Percentiles rank a stretch among this genome's conserved stretches.
These are phyloP conservation scores for Borovskyia barvae DNA, from an alignment of 208 protist genomes.

Conservation along the genomic window DNA sequence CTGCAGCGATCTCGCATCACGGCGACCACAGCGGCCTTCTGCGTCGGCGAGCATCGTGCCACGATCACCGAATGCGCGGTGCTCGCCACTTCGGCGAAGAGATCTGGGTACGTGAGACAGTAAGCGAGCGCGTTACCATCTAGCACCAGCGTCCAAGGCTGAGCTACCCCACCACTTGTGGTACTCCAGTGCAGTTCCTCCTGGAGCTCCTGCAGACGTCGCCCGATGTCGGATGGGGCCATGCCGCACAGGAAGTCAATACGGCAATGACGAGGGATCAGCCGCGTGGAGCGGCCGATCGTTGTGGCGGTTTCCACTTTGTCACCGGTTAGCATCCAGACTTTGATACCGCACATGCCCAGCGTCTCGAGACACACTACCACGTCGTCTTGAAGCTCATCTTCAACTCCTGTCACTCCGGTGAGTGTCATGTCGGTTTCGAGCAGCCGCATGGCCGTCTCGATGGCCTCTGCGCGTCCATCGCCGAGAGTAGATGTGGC, in stretches of 20 bases:
- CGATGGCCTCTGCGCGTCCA: constrained; percentile 52
- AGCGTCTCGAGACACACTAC: constrained; percentile 94
- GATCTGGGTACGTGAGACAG: constrained; percentile 44
- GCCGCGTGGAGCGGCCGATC: constrained; percentile 91
- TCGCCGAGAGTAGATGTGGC: constrained; percentile 55
- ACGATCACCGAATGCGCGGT: constrained; percentile 92
- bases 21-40: constrained; percentile 96
- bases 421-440: constrained; percentile 91
- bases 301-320: constrained; percentile 97
- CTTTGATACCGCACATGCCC: constrained; percentile 96
- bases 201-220: constrained; percentile 39
- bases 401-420: constrained; percentile 97
- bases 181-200: constrained; percentile 23
- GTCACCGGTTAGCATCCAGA: constrained; percentile 99
- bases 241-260: constrained; percentile 54
- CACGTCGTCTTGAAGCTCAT: constrained; percentile 96
- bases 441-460: constrained; percentile 71
- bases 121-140: constrained; percentile 72
- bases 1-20: constrained; percentile 63
- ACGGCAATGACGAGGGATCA: constrained; percentile 79
- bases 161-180: constrained; percentile 8
- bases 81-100: constrained; percentile 55
- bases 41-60: constrained; percentile 96
- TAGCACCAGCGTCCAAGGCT: constrained; percentile 71
- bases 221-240: constrained; percentile 32